Evolutionary conservation across 1,284 basidiomycete species (phyloP), one percentile per base, ranked within the genome.

Genomic region (Malassezia furfur): DNA sequence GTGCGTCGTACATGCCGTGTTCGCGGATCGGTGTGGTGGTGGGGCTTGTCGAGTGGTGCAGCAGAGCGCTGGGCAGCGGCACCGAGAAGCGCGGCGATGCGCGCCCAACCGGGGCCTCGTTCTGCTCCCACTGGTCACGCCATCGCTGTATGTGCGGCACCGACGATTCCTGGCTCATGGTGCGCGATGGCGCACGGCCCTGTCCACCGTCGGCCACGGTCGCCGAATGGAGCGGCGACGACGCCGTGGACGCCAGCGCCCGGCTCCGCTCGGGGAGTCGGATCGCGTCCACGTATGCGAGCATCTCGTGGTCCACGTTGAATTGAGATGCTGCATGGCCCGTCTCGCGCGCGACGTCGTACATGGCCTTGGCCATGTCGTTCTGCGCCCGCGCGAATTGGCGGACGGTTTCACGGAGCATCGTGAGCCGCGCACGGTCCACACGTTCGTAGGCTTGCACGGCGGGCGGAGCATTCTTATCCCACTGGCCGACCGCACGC

Each of bases 391-490:
- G 67, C 40, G 68, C 63, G 48, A 70, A 66, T 38, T 66, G 63
- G 53, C 62, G 59, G 12, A 70, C 65, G 12, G 62, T 51, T 60
- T 72, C 69, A 35, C 67, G 66, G 52, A 74, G 57, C 37, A 70
- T 44, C 28, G 64, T 61, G 43, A 74, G 64, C 10, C 72, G 66
- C 36, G 63, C 59, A 25, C 54, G 49, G 48, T 74, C 72, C 45
- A 68, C 65, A 17, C 64, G 57, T 48, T 72, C 68, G 47, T 70
- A 72, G 10, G 63, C 63, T 25, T 69, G 56, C 25, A 72, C 66
- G 9, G 61, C 61, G 14, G 61, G 59, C 5, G 66, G 66, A 30
- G 64, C 65, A 30, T 69, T 66, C 2, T 61, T 59, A 32, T 65
- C 57, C 70, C 70, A 74, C 28, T 61, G 41, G 2, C 59, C 50